Conservation (phyloP, 1,284 basidiomycete genomes). For the Lentinula novae-zelandiae region DNA sequence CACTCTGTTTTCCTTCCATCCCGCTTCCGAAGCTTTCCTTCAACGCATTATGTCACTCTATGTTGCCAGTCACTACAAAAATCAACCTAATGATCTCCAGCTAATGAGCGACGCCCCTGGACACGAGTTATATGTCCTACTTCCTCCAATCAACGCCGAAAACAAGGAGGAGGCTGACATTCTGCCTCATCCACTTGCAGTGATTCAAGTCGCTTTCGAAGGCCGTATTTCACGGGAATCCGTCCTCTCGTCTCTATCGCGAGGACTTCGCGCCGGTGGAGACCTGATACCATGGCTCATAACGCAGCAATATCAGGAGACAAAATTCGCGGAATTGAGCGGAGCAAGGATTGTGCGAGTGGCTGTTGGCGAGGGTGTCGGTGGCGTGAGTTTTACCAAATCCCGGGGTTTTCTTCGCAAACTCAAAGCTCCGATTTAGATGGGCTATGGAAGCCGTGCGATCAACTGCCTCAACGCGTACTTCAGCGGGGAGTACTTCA, state of each 20-base stretch:
- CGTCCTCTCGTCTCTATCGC: conserved; percentile 82
- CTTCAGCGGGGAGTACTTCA: conserved; percentile 91
- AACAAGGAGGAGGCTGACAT: conserved; percentile 41
- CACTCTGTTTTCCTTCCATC: conserved; percentile 96
- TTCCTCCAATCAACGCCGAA: conserved; percentile 88
- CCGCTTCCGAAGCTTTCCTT: conserved; percentile 94
- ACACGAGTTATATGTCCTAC: conserved; percentile 93
- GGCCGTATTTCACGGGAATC: conserved; percentile 87
- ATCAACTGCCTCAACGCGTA: conserved; percentile 86
- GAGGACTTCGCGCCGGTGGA: conserved; percentile 83
- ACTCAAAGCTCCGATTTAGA: conserved; percentile 42
- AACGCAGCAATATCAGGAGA: conserved; percentile 96
- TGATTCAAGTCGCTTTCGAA: conserved; percentile 94
- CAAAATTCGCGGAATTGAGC: conserved; percentile 88
- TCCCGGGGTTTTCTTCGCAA: background rate
- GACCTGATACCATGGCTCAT: conserved; percentile 99
- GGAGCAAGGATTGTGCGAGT: conserved; percentile 93
- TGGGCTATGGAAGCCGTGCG: conserved; percentile 97
- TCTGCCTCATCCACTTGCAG: conserved; percentile 91
- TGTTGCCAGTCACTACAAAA: conserved; percentile 98
- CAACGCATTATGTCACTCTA: conserved; percentile 99
- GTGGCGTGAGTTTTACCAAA: conserved; percentile 53
- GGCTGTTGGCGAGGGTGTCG: conserved; percentile 96
- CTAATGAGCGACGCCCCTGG: conserved; percentile 96
- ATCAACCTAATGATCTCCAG: conserved; percentile 97